phyloP scores from a whole-genome alignment of 371 early-diverging fungal genomes.

The Mortierella sp. region DNA sequence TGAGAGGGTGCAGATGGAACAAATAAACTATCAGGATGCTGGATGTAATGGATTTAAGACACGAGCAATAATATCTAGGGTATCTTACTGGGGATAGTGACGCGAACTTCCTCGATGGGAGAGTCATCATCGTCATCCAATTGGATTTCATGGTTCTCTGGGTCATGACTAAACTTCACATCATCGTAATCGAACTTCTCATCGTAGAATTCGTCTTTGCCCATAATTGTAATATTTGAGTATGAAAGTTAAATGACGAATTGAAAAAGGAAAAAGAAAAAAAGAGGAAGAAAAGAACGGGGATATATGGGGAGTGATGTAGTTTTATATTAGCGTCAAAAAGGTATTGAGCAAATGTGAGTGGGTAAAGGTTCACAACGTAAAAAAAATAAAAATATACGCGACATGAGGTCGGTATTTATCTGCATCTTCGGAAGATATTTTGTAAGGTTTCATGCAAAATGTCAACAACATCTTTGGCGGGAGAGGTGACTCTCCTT shows the following conservation, averaged over 20 bases:
- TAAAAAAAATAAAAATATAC: neutral
- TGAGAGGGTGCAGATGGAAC: neutral
- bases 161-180: constrained; percentile 40
- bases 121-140: constrained; percentile 71
- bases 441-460: too few relatives aligned
- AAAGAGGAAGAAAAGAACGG: neutral
- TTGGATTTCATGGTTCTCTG: constrained; percentile 64
- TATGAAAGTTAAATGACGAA: neutral
- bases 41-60: neutral
- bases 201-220: neutral
- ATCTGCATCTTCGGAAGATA: constrained; percentile 7
- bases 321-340: neutral
- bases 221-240: neutral
- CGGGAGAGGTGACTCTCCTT: too few relatives aligned
- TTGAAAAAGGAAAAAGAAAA: neutral
- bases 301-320: neutral
- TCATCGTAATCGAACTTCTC: constrained; percentile 58
- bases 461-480: neutral
- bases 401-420: neutral
- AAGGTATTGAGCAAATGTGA: neutral
- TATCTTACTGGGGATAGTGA: constrained; percentile 68
- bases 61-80: constrained; percentile 53
- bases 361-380: neutral
- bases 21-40: neutral
- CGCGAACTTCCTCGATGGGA: constrained; percentile 78